Base-by-base conservation (phyloP, 2,329 filamentous ascomycete species). In the Dothidotthia symphoricarpi region DNA sequence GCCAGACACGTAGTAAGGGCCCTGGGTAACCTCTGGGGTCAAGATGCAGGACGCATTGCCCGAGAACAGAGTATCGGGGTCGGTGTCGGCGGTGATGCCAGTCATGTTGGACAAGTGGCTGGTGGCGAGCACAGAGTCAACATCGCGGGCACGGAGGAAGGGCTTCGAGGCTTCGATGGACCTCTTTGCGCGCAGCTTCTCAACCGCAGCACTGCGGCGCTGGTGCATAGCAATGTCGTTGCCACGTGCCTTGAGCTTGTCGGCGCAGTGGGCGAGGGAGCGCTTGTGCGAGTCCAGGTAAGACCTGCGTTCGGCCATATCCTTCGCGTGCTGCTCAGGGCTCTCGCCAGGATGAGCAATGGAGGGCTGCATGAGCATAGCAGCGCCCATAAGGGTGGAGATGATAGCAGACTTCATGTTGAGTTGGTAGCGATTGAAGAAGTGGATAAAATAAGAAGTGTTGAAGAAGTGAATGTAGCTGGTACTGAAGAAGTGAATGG, bases 1-100 rank as follows among this genome's bases (percentile, higher is more conserved):
- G 19, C 76, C 77, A 14, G 64, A 54, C 31, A 79, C 73, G 57
- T 59, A 67, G 48, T 66, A 68, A 3, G 62, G 59, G 13, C 59
- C 60, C 39, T 64, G 50, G 6, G 60, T 64, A 4, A 44, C 45
- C 34, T 66, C 63, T 10, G 64, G 61, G 6, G 52, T 51, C n/a
- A 66, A 52, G 24, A 65, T 59, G 44, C 61, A 66, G 16, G 53
- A 58, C 39, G 51, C 61, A 47, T 65, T 67, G 19, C 55, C 47
- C 3, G 52, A 36, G 34, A 66, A 66, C 26, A 67, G 51, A 9
- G 57, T 28, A 3, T 47, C 44, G 1, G 54, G 49, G 28, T 62
- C 56, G 19, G 53, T 54, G 26, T 61, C 48, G 22, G 47, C 31
- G 11, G 55, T 61, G 26, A 64, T 53, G 26, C 52, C 55, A 13